phyloP scores from a whole-genome alignment of 352 stramenopile genomes.

The Globisporangium recalcitrans region DNA sequence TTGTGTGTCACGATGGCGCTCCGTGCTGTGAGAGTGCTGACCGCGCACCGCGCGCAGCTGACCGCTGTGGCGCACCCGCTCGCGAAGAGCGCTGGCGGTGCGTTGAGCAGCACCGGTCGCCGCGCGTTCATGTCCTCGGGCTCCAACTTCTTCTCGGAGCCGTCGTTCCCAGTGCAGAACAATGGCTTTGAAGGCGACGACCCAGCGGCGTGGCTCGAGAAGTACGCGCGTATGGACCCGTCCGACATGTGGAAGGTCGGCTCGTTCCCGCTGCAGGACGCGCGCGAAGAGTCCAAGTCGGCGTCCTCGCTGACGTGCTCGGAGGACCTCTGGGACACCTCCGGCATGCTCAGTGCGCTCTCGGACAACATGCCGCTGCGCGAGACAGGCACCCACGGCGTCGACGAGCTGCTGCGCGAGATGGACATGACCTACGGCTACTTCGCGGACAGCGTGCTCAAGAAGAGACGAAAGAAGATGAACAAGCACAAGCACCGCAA shows the following conservation, averaged over 20 bases:
- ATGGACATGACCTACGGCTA: slow-evolving; percentile 58
- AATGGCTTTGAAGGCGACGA: slow-evolving; percentile 32
- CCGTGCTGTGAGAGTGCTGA: slow-evolving; percentile 17
- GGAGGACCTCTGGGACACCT: slow-evolving; percentile 72
- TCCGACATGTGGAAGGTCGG: slow-evolving; percentile 75
- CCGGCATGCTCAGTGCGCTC: slow-evolving; percentile 73
- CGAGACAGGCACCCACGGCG: slow-evolving; percentile 29
- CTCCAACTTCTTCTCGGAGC: slow-evolving; percentile 62
- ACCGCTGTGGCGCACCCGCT: slow-evolving; percentile 7
- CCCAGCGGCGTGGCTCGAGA: slow-evolving; percentile 43
- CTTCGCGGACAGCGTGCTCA: slow-evolving; percentile 80
- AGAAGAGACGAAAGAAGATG: slow-evolving; percentile 91
- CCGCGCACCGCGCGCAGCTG: slow-evolving; percentile 13
- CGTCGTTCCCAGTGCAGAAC: slow-evolving; percentile 49
- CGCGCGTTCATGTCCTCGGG: slow-evolving; percentile 69
- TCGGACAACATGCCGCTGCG: slow-evolving; percentile 55
- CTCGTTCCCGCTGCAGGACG: slow-evolving; percentile 53
- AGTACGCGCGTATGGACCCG: slow-evolving; percentile 58
- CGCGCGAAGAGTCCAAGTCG: slow-evolving; percentile 15
- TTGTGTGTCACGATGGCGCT: slow-evolving; percentile 16
- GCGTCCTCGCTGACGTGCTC: slow-evolving; percentile 29
- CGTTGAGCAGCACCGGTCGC: slow-evolving; percentile 10
- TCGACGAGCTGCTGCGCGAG: slow-evolving; percentile 58
- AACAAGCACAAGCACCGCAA: slow-evolving; percentile 92
- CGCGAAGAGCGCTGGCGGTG: slow-evolving; percentile 5